Conservation (phyloP, 345 rosid species). For the Gossypium longicalyx region DNA sequence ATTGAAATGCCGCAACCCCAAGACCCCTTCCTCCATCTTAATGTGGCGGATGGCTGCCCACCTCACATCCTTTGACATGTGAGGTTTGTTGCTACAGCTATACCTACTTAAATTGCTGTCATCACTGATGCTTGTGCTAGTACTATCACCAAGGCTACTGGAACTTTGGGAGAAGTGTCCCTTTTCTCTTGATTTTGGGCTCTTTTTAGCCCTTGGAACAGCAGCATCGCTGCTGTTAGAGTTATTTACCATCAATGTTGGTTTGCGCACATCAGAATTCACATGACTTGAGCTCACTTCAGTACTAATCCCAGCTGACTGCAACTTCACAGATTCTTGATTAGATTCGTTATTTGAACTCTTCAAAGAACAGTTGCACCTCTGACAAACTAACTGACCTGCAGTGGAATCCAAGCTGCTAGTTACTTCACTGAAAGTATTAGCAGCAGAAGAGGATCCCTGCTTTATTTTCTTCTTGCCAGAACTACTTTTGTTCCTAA, state of each 20-base stretch:
- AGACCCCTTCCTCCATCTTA: constrained; percentile 49
- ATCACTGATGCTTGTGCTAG: constrained; percentile 77
- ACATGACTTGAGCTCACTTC: constrained; percentile 35
- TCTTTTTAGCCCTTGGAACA: constrained; percentile 35
- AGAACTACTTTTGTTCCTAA: constrained; percentile 41
- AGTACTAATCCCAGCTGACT: constrained; percentile 24
- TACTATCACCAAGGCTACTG: constrained; percentile 79
- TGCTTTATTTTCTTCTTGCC: constrained; percentile 54
- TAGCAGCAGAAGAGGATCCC: constrained; percentile 31
- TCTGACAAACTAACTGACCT: constrained; percentile 64
- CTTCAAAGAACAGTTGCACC: constrained; percentile 62
- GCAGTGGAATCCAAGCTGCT: constrained; percentile 29
- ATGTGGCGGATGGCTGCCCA: constrained; percentile 77
- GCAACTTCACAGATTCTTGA: constrained; percentile 28
- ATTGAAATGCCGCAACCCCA: constrained; percentile 72
- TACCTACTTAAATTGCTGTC: constrained; percentile 81
- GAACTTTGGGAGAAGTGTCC: constrained; percentile 86
- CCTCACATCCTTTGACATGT: constrained; percentile 86
- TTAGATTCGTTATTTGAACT: constrained; percentile 36
- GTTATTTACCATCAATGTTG: constrained; percentile 30
- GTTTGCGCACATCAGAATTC: constrained; percentile 27
- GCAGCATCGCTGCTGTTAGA: constrained; percentile 22
- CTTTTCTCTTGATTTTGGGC: constrained; percentile 51
- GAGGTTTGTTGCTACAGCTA: constrained; percentile 87
- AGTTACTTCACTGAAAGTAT: constrained; percentile 26